A percentile compares a stretch with the other conserved stretches of the same genome.
These are phyloP conservation scores for Flaveria linearis DNA, from an alignment of 129 eudicot species.

Conservation along the genomic window DNA sequence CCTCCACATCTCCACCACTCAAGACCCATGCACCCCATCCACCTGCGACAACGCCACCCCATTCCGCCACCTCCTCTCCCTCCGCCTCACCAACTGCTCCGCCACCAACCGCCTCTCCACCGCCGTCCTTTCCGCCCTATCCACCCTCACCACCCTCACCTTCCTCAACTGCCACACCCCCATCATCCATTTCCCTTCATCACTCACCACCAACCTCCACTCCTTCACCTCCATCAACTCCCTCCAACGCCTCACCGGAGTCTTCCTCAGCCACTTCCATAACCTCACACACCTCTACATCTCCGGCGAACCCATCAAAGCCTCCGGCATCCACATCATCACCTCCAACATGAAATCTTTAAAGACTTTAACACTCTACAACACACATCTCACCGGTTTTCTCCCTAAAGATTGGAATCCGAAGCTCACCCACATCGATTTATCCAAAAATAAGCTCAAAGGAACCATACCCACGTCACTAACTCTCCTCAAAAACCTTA, in stretches of 20 bases:
- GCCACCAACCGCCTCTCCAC: slow-evolving; percentile 53
- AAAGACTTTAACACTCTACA: slow-evolving; percentile 46
- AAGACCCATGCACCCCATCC: slow-evolving; percentile 72
- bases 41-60: slow-evolving; percentile 70
- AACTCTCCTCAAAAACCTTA: slow-evolving; percentile 53
- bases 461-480: slow-evolving; percentile 73
- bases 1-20: slow-evolving; percentile 73
- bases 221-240: slow-evolving; percentile 68
- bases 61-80: slow-evolving; percentile 78
- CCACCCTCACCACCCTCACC: slow-evolving; percentile 62
- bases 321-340: slow-evolving; percentile 67
- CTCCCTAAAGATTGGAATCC: slow-evolving; percentile 76
- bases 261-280: slow-evolving; percentile 57
- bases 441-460: slow-evolving; percentile 62
- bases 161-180: slow-evolving; percentile 69
- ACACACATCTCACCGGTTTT: slow-evolving; percentile 60
- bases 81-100: slow-evolving; percentile 76
- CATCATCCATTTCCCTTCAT: slow-evolving; percentile 56
- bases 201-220: slow-evolving; percentile 61
- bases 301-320: slow-evolving; percentile 49
- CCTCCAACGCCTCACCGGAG: slow-evolving; percentile 77
- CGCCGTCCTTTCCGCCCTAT: slow-evolving; percentile 67
- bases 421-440: slow-evolving; percentile 63
- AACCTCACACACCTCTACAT: slow-evolving; percentile 64
- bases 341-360: slow-evolving; percentile 48